Base-by-base conservation (phyloP, 164 flowering plant genomes). In the Akebia trifoliata region DNA sequence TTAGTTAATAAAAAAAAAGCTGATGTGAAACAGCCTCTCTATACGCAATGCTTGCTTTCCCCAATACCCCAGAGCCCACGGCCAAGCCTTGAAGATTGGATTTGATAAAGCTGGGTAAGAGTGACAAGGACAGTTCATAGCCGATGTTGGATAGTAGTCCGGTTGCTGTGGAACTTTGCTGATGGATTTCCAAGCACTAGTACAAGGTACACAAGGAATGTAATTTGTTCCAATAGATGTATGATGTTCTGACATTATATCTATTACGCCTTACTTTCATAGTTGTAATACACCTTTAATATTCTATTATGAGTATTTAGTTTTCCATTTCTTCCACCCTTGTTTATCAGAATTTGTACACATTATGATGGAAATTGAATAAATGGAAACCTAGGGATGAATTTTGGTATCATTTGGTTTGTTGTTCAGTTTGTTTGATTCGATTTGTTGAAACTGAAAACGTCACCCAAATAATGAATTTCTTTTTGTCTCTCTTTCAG, bases 1-100 rank as follows among this genome's bases (percentile, higher is more conserved):
- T 31, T 56, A 56, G 50, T 50, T 56, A 56, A 43, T 21, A 24
- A 40, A 49, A 32, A 31, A 49, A 39, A 44, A 40, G 60, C 56
- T 49, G 26, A 30, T 49, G 47, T 24, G 15, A 37, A 54, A 39
- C 21, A 28, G 39, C 34, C 39, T 50, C 17, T 50, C 17, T 43
- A 8, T 30, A 21, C 34, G 43, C 56, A 39, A 51, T 32, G 42
- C 34, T 50, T 18, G 49, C 50, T 30, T 62, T 42, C 22, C 44
- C 44, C 24, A 51, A 31, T 49, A 17, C 26, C 18, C 54, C 31
- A 18, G 35, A 37, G 12, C 14, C 59, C 39, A 45, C 10, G 20
- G 35, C 53, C 58, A 2, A 45, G 17, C 18, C 36, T 38, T 52
- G 32, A 34, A 35, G 46, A 38, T 46, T 31, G 17, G 22, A 46